phyloP scores from a whole-genome alignment of 805 yeast genomes.

The Candida stauntonica region DNA sequence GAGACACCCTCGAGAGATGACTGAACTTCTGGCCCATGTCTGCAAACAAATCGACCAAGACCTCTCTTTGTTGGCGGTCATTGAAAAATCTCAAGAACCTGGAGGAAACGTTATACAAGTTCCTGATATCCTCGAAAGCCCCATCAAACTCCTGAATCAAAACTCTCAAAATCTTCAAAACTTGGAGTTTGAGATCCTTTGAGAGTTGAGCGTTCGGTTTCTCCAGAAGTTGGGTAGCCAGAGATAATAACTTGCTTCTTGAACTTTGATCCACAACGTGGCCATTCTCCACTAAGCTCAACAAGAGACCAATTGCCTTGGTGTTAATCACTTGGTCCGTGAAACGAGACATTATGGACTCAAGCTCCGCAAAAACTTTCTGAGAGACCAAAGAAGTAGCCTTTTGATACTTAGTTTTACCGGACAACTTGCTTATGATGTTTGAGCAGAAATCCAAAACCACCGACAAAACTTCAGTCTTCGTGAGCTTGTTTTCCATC shows the following conservation, averaged over 20 bases:
- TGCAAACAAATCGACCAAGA: conserved; percentile 54
- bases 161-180: conserved; percentile 52
- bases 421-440: conserved; percentile 40
- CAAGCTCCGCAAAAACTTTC: conserved; percentile 46
- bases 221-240: conserved; percentile 58
- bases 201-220: conserved; percentile 51
- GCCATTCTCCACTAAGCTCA: conserved; percentile 50
- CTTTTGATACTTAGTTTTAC: conserved; percentile 40
- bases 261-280: conserved; percentile 53
- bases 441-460: conserved; percentile 51
- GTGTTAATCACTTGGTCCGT: conserved; percentile 43
- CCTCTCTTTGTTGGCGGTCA: conserved; percentile 58
- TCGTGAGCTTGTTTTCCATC: conserved; percentile 51
- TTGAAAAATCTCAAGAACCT: conserved; percentile 53
- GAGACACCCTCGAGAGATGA: conserved; percentile 42
- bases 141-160: conserved; percentile 52
- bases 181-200: conserved; percentile 47
- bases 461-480: conserved; percentile 57
- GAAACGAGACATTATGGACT: conserved; percentile 39
- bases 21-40: conserved; percentile 52
- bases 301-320: conserved; percentile 46
- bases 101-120: conserved; percentile 47
- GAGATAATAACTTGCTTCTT: conserved; percentile 46
- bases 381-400: conserved; percentile 57
- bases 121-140: conserved; percentile 44